Percentiles rank a stretch among this genome's conserved stretches.
phyloP scores from a whole-genome alignment of 352 stramenopile genomes.

The Phytophthora uliginosa region DNA sequence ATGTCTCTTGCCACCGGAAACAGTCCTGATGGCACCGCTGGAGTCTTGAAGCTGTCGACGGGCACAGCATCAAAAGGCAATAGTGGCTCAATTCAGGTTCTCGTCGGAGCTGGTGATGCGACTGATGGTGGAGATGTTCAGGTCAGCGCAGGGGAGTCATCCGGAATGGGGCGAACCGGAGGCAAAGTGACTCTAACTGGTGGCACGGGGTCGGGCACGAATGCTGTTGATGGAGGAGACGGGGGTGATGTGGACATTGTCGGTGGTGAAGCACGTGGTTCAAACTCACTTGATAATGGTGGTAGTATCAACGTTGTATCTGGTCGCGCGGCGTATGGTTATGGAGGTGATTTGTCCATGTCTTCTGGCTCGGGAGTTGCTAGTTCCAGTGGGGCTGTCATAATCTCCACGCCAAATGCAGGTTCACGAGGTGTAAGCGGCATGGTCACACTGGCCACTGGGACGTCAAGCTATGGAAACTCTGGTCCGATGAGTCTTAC shows the following conservation, averaged over 20 bases:
- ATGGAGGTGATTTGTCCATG: constrained; percentile 67
- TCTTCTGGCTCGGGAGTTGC: constrained; percentile 57
- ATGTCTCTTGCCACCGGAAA: constrained; percentile 60
- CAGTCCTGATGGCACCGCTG: constrained; percentile 49
- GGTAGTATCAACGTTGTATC: constrained; percentile 83
- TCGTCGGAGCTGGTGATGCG: constrained; percentile 64
- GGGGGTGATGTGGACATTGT: constrained; percentile 86
- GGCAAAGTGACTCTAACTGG: constrained; percentile 59
- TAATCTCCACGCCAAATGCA: constrained; percentile 56
- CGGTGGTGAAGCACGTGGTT: constrained; percentile 91
- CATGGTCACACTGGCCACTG: constrained; percentile 45
- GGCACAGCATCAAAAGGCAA: constrained; percentile 64
- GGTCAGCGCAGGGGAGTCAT: constrained; percentile 72
- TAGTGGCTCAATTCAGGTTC: constrained; percentile 69
- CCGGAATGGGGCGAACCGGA: constrained; percentile 57
- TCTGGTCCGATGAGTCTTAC: constrained; percentile 65
- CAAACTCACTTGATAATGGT: constrained; percentile 90
- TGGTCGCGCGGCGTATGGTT: constrained; percentile 74
- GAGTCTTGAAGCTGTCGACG: constrained; percentile 48
- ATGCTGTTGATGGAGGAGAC: constrained; percentile 92
- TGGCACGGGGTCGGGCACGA: constrained; percentile 71
- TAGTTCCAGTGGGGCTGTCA: constrained; percentile 63
- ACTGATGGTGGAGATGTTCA: constrained; percentile 68
- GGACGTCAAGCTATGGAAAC: constrained; percentile 60
- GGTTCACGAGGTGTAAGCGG: constrained; percentile 66